Conservation (phyloP, 306 rosid genomes). For the Quercus berberidifolia region DNA sequence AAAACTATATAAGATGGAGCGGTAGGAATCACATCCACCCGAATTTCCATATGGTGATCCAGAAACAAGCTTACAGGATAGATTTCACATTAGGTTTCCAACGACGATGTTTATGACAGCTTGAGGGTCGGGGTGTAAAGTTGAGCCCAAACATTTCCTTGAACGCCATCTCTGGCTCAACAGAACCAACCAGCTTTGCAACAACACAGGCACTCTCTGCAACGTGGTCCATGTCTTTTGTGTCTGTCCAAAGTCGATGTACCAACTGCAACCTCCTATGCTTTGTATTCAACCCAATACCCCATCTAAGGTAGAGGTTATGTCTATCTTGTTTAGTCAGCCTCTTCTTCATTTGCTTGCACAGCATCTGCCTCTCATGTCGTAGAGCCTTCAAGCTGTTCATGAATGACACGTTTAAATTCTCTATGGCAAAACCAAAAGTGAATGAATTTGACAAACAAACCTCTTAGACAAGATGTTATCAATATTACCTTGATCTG, state of each 20-base stretch:
- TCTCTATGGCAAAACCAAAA: neutral
- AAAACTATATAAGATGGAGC: conserved; percentile 22
- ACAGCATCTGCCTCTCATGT: conserved; percentile 78
- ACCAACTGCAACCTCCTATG: conserved; percentile 68
- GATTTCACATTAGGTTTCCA: conserved; percentile 45
- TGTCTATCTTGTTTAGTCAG: conserved; percentile 59
- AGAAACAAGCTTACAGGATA: conserved; percentile 36
- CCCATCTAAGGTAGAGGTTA: conserved; percentile 69
- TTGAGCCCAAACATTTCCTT: conserved; percentile 99
- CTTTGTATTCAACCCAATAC: conserved; percentile 53
- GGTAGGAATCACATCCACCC: conserved; percentile 13
- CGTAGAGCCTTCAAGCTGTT: conserved; percentile 56
- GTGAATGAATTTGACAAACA: neutral
- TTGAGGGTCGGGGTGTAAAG: conserved; percentile 64
- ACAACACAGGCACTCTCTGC: conserved; percentile 74
- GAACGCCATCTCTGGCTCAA: conserved; percentile 75
- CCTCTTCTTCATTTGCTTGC: conserved; percentile 69
- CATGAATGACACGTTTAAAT: conserved; percentile 9
- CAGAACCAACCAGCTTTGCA: conserved; percentile 69
- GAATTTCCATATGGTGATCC: conserved; percentile 22
- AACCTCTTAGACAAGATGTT: neutral
- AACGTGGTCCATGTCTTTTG: conserved; percentile 57
- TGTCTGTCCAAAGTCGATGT: conserved; percentile 57
- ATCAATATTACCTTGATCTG: conserved; percentile 50
- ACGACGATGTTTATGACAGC: conserved; percentile 45